Evolutionary conservation across 129 eudicot genomes (phyloP).

Genomic region (Ambrosia artemisiifolia): DNA sequence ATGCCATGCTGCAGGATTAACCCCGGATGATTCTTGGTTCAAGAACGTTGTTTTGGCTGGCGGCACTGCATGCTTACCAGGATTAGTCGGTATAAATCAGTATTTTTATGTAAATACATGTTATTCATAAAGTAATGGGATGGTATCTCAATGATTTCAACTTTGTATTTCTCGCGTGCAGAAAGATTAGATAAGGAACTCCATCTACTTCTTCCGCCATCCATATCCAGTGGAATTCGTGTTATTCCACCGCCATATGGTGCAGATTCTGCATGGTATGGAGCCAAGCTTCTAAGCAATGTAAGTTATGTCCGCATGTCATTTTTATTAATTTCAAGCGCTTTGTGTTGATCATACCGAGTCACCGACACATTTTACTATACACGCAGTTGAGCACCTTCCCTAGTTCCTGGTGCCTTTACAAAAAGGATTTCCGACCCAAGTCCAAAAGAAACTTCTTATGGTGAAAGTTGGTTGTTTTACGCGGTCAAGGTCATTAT

Average conservation of each 20-base stretch:
- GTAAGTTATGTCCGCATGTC: conserved; percentile 38
- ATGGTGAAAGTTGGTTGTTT: conserved; percentile 41
- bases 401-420: conserved; percentile 76
- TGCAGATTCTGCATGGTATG: conserved; percentile 86
- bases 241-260: conserved; percentile 92
- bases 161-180: conserved; percentile 35
- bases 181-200: conserved; percentile 95
- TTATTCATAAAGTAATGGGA: conserved; percentile 1
- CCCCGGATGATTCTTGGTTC: conserved; percentile 72
- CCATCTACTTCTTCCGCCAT: conserved; percentile 46
- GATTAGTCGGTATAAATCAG: conserved; percentile 64
- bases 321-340: neutral
- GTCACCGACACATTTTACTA: neutral
- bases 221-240: conserved; percentile 59
- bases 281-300: conserved; percentile 92
- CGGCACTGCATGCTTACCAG: conserved; percentile 88
- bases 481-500: neutral
- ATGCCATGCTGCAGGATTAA: conserved; percentile 75
- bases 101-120: neutral
- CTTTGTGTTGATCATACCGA: neutral
- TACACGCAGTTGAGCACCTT: conserved; percentile 80
- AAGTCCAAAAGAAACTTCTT: conserved; percentile 49
- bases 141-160: neutral
- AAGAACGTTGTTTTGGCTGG: conserved; percentile 88
- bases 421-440: conserved; percentile 59